Evolutionary conservation across 805 yeast genomes (phyloP), one percentile per base, ranked within the genome.

Genomic region (Starmerella lactis-condensi): DNA sequence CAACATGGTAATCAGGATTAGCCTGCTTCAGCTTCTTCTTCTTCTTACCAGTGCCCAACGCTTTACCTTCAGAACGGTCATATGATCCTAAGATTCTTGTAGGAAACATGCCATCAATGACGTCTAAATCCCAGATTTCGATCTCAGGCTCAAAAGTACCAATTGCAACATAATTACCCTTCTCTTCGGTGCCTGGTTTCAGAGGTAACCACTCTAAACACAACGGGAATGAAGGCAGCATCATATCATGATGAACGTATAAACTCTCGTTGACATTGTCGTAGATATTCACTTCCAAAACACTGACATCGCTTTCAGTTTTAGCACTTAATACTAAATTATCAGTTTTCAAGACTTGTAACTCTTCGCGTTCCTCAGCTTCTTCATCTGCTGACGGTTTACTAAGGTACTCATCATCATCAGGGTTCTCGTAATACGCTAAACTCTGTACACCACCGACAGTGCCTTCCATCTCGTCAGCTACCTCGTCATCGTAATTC

Each of bases 111-210:
- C 81, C 81, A 44, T 89, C 96, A 22, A 85, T 62, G 40, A 75
- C 72, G 52, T 89, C 98, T 47, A 89, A 61, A 54, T 89, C 82
- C 96, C 96, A 89, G 38, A 89, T 67, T 57, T 89, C 98, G 54
- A 89, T 85, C 50, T 77, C 91, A 24, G 98, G 98, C 45, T 85
- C 96, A 52, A 89, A 85, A 2, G 96, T 78, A 50, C 96, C 96
- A 41, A 89, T 62, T 10, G 98, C 98, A 2, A 92, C 96, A 55
- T 79, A 82, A 55, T 82, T 89, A n/a, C n/a, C n/a, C n/a, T n/a
- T n/a, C n/a, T n/a, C n/a, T n/a, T n/a, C n/a, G n/a, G n/a, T n/a
- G 8, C 92, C 94, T 19, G 71, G 57, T 38, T 69, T 65, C 20
- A 54, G 54, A 53, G 79, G 76, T 40, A 89, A 53, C 96, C 96